Base-by-base conservation (phyloP, 129 eudicot species). In the Lactuca sativa region DNA sequence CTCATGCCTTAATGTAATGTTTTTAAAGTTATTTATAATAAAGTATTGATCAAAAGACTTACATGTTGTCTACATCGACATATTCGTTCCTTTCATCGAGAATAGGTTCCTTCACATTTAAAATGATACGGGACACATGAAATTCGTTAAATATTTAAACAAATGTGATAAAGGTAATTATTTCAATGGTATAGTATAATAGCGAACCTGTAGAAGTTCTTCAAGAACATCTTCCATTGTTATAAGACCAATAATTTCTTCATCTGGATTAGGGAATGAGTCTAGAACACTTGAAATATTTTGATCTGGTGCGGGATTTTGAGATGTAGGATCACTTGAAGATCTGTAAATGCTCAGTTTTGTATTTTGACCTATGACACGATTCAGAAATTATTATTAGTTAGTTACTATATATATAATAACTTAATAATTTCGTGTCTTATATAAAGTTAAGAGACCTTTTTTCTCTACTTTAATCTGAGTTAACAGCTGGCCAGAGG, bases 171-270 rank as follows among this genome's bases (percentile, higher is more conserved):
- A 25, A 25, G 2, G 30, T 25, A 25, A 25, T 25, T 25, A 64
- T 61, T 44, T 37, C 12, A 31, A 25, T 15, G 9, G 49, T 78
- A 55, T 78, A 55, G 53, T 33, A 65, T 52, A 13, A 48, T 66
- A 67, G 66, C 62, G 0, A 70, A 89, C 96, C 96, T 90, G 96
- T 12, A 90, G 56, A 38, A 90, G 77, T 71, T 90, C 76, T 76
- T 90, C 87, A 37, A 90, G 72, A 72, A 90, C 96, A 70, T 90
- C 96, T 73, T 90, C 95, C 96, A 90, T 86, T 12, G 96, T 90
- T 61, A 90, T 90, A 53, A 90, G 77, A 37, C 96, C 96, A n/a
- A 86, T 77, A 62, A 82, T 86, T 70, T 86, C 95, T 77, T 90
- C 93, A 62, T 82, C 78, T 43, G 64, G 54, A 71, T 69, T 72